Evolutionary conservation across 2,329 filamentous ascomycete genomes (phyloP), one percentile per base, ranked within the genome.

Genomic region (Claviceps spartinae): DNA sequence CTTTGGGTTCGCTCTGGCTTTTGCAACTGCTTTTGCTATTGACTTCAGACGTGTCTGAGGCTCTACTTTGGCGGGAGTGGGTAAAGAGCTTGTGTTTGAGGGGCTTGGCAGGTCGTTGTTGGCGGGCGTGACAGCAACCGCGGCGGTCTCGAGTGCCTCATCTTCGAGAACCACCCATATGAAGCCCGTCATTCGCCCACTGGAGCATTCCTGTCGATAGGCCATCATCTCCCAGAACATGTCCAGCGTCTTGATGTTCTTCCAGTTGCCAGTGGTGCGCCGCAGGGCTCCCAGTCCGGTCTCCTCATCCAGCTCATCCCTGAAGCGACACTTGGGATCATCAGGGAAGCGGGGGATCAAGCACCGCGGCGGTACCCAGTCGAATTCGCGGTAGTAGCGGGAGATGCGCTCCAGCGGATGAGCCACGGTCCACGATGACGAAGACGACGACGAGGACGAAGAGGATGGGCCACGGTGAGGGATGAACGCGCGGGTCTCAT

Each of bases 161-260:
- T 81, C 75, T 37, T 88, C 84, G 57, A 96, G 85, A 0, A 96
- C 83, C 26, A 96, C 71, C 91, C 94, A 98, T 26, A 97, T 76
- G 59, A 98, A 98, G 0, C 94, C 94, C 0, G 95, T 94, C 62
- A 95, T 76, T 18, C 90, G 78, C 0, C 93, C 94, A 37, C 89
- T 88, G 0, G 90, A 95, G 63, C 93, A 98, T 63, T 98, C 93
- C 65, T 97, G 93, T 52, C 93, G 77, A 63, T 87, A 97, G 0
- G 90, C 85, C 91, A 98, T 97, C 77, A 95, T 86, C 56, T 98
- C 93, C 93, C 93, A 98, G 62, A 98, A 98, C 59, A 90, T 83
- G n/a, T 90, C 86, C 42, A 98, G 71, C 0, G 82, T 86, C 63
- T 78, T 83, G 24, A 96, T 82, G 54, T 85, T 89, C 63, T 82